Base-by-base conservation (phyloP, 2,329 filamentous ascomycete genomes). In the Cladosporium colombiae region DNA sequence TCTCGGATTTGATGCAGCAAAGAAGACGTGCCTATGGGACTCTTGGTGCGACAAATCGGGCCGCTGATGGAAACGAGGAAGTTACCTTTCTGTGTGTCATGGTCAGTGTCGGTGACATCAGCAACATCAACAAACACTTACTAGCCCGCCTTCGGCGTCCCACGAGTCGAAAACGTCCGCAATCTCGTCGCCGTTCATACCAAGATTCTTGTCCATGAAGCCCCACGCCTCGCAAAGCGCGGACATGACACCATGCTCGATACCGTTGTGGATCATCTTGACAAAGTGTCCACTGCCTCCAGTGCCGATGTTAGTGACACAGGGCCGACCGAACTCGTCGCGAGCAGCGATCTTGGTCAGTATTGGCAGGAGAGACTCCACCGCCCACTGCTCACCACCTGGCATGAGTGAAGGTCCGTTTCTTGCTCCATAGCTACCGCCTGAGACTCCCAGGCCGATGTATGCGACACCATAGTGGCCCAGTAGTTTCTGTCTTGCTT, bases 251-350 rank as follows among this genome's bases (percentile, higher is more conserved):
- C 84, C 86, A 60, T 87, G 84, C 70, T 88, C 86, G 64, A 88
- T 88, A 0, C 85, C 85, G 67, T 88, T 87, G 70, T 88, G 86
- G 2, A 87, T 80, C 85, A 88, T 88, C 76, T 88, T 88, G 8
- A 88, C 84, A 68, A 84, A 88, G 71, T 88, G 85, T 0, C 86
- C 86, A 3, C 81, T 81, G 5, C 85, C 85, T 0, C 81, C 81
- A 0, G 82, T 80, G 0, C 86, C 85, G 56, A 86, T 78, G 29
- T 80, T 78, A 0, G 76, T 79, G 2, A 85, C 82, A 68, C 85
- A 88, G 0, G 84, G 82, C 11, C 74, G 78, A 0, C 83, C 83
- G 1, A 80, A 76, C 25, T 72, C 73, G 59, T 85, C 84, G 68
- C 84, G 85, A 3, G 85, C 85, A 0, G 85, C 80, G 63, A 87